These are phyloP conservation scores for Furcasterigmium sp. DNA, from an alignment of 2,329 filamentous ascomycete species.

Conservation along the genomic window DNA sequence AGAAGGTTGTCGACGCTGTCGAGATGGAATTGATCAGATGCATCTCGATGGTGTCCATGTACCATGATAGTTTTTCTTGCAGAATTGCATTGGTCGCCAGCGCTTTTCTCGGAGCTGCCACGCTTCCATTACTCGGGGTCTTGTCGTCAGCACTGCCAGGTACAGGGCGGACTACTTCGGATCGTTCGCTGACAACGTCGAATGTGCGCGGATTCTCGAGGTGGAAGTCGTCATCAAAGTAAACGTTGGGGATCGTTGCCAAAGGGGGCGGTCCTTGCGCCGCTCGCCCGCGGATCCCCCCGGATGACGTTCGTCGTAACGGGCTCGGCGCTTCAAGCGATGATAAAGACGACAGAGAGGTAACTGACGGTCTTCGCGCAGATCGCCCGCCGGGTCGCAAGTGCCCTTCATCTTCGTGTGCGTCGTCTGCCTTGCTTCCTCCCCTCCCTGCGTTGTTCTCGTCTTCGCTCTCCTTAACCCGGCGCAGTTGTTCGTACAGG, in stretches of 20 bases:
- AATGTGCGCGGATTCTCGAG: slow-evolving; percentile 95
- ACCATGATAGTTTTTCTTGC: slow-evolving; percentile 98
- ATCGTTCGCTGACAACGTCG: slow-evolving; percentile 92
- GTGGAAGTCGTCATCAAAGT: slow-evolving; percentile 92
- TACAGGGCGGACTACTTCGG: slow-evolving; percentile 79
- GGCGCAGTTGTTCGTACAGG: slow-evolving; percentile 82
- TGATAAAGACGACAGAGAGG: slow-evolving; percentile 43
- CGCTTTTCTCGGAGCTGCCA: slow-evolving; percentile 68
- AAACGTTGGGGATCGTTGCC: slow-evolving; percentile 87
- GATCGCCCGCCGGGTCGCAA: slow-evolving; percentile 39
- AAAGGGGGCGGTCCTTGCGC: slow-evolving; percentile 75
- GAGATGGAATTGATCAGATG: slow-evolving; percentile 96
- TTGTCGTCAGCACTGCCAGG: slow-evolving; percentile 50
- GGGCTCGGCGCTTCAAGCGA: slow-evolving; percentile 41
- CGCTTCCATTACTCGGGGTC: slow-evolving; percentile 49
- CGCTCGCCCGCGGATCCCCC: slow-evolving; percentile 47
- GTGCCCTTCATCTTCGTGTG: slow-evolving; percentile 37
- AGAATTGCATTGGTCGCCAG: slow-evolving; percentile 94
- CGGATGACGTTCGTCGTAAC: slow-evolving; percentile 38
- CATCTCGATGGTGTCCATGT: slow-evolving; percentile 98
- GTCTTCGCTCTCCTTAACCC: slow-evolving; percentile 73
- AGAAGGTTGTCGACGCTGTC: slow-evolving; percentile 91
- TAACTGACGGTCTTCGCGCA: slow-evolving; percentile 31
- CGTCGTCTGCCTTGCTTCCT: slow-evolving; percentile 36
- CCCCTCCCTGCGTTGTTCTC: slow-evolving; percentile 44